These are phyloP conservation scores for Goffeauzyma gilvescens DNA, from an alignment of 768 basidiomycete species.

Conservation along the genomic window DNA sequence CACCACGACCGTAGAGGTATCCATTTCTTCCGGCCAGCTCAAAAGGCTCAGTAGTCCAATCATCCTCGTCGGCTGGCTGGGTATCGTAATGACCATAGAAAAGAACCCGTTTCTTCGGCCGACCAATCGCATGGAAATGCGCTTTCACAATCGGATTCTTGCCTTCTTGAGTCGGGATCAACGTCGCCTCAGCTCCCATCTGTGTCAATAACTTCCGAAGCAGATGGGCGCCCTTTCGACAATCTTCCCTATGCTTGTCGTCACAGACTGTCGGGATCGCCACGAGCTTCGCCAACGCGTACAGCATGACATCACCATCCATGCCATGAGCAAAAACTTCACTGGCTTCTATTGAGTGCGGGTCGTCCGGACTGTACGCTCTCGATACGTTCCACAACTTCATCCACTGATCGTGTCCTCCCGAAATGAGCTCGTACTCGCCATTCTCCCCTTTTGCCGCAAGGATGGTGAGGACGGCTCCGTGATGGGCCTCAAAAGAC, in stretches of 20 bases:
- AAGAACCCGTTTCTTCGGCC: conserved; percentile 47
- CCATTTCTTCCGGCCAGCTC: conserved; percentile 64
- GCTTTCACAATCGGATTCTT: conserved; percentile 77
- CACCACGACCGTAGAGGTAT: conserved; percentile 37
- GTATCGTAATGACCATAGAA: conserved; percentile 99
- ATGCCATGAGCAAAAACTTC: conserved; percentile 23
- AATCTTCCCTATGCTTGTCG: conserved; percentile 48
- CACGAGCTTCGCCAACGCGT: conserved; percentile 66
- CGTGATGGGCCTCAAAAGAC: conserved; percentile 61
- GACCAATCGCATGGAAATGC: conserved; percentile 46
- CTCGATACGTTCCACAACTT: conserved; percentile 39
- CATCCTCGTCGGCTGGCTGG: conserved; percentile 53
- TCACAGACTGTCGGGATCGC: conserved; percentile 71
- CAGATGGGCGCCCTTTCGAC: conserved; percentile 85
- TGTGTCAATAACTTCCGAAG: conserved; percentile 70
- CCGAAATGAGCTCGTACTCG: conserved; percentile 43
- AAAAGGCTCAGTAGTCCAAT: conserved; percentile 77
- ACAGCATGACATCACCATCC: conserved; percentile 49
- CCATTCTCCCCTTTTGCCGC: conserved; percentile 36
- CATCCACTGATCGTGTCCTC: conserved; percentile 67
- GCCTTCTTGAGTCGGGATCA: conserved; percentile 59
- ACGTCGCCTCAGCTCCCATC: conserved; percentile 60
- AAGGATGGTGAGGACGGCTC: conserved; percentile 63
- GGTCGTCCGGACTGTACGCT: conserved; percentile 1
- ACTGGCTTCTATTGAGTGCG: background rate